Conservation (phyloP, 768 basidiomycete genomes). For the Termitomyces sp. region DNA sequence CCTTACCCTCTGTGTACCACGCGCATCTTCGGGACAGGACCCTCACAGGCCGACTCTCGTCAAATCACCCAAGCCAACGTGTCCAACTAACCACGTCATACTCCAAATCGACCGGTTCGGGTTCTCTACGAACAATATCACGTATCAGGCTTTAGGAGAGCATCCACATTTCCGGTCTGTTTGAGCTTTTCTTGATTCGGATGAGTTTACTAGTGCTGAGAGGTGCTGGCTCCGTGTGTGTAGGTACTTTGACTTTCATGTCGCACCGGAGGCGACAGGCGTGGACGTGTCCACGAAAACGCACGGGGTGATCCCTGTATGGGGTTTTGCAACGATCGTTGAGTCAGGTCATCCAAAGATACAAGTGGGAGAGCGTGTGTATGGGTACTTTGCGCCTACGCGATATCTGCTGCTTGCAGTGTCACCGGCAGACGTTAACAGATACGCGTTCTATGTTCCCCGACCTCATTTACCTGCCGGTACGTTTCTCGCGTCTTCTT, state of each 20-base stretch:
- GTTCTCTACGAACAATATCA: slow-evolving; percentile 69
- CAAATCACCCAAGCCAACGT: slow-evolving; percentile 18
- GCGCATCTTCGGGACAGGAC: slow-evolving; percentile 25
- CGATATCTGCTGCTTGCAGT: slow-evolving; percentile 56
- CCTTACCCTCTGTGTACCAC: slow-evolving; percentile 30
- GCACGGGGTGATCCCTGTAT: slow-evolving; percentile 67
- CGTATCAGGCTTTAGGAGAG: slow-evolving; percentile 59
- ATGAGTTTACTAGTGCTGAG: neutral
- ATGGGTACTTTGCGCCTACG: slow-evolving; percentile 60
- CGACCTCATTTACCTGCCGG: slow-evolving; percentile 62
- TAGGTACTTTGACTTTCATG: slow-evolving; percentile 71
- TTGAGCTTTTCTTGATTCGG: neutral
- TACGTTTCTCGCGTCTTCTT: slow-evolving; percentile 18
- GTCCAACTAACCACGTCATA: slow-evolving; percentile 45
- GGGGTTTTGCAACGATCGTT: slow-evolving; percentile 65
- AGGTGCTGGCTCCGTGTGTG: neutral
- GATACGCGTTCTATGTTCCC: slow-evolving; percentile 52
- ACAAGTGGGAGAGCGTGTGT: slow-evolving; percentile 53
- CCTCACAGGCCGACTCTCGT: slow-evolving; percentile 22
- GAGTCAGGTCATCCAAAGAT: slow-evolving; percentile 48
- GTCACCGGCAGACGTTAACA: slow-evolving; percentile 48
- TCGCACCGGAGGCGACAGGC: slow-evolving; percentile 35
- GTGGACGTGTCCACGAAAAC: slow-evolving; percentile 41
- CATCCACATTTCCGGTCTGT: slow-evolving; percentile 47
- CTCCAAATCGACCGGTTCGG: slow-evolving; percentile 65